These are phyloP conservation scores for Lactifluus echinatus DNA, from an alignment of 768 basidiomycete species.

Conservation along the genomic window DNA sequence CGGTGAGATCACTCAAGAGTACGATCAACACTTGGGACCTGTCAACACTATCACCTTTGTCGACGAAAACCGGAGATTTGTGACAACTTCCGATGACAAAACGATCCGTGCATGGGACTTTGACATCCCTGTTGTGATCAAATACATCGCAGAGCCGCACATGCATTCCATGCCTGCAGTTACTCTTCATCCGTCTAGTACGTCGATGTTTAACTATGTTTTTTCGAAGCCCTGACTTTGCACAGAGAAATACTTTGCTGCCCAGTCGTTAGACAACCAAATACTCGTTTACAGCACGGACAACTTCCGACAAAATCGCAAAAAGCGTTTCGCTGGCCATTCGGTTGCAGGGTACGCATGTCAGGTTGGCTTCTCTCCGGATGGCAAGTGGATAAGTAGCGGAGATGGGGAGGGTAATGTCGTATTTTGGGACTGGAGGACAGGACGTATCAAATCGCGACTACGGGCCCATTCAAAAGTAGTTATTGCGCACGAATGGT, in stretches of 20 bases:
- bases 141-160: conserved; percentile 97
- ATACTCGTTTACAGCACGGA: conserved; percentile 96
- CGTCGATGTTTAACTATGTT: conserved; percentile 29
- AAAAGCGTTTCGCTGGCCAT: conserved; percentile 97
- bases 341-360: conserved; percentile 96
- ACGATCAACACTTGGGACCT: conserved; percentile 96
- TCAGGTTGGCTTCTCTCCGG: conserved; percentile 94
- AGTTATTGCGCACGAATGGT: conserved; percentile 97
- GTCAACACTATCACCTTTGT: conserved; percentile 99
- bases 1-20: conserved; percentile 95
- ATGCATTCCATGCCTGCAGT: conserved; percentile 99
- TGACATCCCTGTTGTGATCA: conserved; percentile 98
- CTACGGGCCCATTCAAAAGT: conserved; percentile 88
- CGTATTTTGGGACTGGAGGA: conserved; percentile 99
- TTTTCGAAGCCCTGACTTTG: conserved; percentile 20
- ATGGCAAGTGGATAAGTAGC: conserved; percentile 96
- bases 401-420: conserved; percentile 94
- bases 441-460: conserved; percentile 87
- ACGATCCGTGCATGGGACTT: conserved; percentile 99
- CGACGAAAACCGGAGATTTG: conserved; percentile 94
- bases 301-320: conserved; percentile 97
- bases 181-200: conserved; percentile 89
- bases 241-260: conserved; percentile 90
- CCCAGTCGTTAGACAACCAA: conserved; percentile 97
- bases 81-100: conserved; percentile 98